Evolutionary conservation across 768 basidiomycete species (phyloP), one percentile per base, ranked within the genome.

Genomic region (Termitomyces sp.): DNA sequence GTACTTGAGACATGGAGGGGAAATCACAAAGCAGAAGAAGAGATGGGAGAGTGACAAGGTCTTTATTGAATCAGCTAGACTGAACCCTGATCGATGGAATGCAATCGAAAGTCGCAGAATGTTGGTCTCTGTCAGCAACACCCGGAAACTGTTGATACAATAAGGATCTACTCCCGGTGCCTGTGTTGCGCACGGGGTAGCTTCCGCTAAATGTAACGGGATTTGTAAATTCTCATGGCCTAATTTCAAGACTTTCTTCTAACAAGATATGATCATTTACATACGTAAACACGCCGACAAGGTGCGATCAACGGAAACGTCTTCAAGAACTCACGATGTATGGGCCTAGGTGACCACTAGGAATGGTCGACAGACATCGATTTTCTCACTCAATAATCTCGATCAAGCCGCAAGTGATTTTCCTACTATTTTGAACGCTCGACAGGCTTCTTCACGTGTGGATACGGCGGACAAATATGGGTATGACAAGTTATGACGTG

Each of bases 1-100:
- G 74, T 52, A 59, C 52, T 53, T 69, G 64, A n/a, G 69, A 56
- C 65, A 66, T 68, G 28, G 22, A 18, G 24, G 22, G n/a, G n/a
- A 26, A 37, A 22, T 22, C 22, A 0, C 2, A 37, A 24, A 18
- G 29, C 12, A 45, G 41, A 42, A n/a, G 15, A 34, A 8, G 33
- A 44, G 18, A 15, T 16, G 24, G 52, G 8, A 48, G 24, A 39
- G 29, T 28, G 52, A 52, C 22, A 18, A 33, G 5, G 49, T 51
- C 20, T 44, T 41, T 52, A 52, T 52, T 52, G 31, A 29, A 47
- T 34, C 24, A 22, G 28, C 24, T 34, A 34, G 10, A 9, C 13
- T 26, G 33, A 24, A 33, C 29, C 22, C 29, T 22, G 41, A 26
- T 33, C 33, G 34, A 41, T 52, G 36, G 57, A 58, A 58, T 12